phyloP scores from a whole-genome alignment of 1,284 basidiomycete species.

The Trametes hirsuta region DNA sequence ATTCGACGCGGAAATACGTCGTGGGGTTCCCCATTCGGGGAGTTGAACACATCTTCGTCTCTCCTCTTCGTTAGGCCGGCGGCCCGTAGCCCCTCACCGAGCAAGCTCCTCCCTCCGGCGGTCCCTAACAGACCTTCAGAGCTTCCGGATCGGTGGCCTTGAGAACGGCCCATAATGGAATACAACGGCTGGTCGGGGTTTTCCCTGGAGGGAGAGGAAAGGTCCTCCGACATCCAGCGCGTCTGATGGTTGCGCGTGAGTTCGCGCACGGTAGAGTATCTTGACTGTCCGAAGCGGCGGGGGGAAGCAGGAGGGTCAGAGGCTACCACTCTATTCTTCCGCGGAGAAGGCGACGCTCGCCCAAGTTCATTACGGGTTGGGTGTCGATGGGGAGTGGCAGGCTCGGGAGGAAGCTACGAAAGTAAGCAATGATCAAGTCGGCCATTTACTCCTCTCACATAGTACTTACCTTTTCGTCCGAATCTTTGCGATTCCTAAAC shows the following conservation, averaged over 20 bases:
- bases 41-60: conserved; percentile 46
- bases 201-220: conserved; percentile 34
- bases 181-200: conserved; percentile 35
- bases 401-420: conserved; percentile 21
- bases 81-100: conserved; percentile 71
- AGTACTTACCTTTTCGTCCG: conserved; percentile 49
- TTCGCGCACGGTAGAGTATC: conserved; percentile 50
- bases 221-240: conserved; percentile 49
- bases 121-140: conserved; percentile 61
- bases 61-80: conserved; percentile 60
- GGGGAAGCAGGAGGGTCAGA: conserved; percentile 31
- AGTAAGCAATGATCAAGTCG: background rate
- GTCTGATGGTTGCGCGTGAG: conserved; percentile 51
- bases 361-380: conserved; percentile 18
- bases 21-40: conserved; percentile 15
- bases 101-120: conserved; percentile 51
- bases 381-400: conserved; percentile 29
- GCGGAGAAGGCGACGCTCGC: conserved; percentile 30
- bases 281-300: conserved; percentile 37
- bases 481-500: conserved; percentile 48
- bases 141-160: conserved; percentile 61
- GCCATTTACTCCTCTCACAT: conserved; percentile 16
- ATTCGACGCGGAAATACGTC: conserved; percentile 22
- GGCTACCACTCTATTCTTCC: conserved; percentile 28
- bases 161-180: conserved; percentile 36